Conservation (phyloP, 768 basidiomycete genomes). For the Lanmaoa rubissima region DNA sequence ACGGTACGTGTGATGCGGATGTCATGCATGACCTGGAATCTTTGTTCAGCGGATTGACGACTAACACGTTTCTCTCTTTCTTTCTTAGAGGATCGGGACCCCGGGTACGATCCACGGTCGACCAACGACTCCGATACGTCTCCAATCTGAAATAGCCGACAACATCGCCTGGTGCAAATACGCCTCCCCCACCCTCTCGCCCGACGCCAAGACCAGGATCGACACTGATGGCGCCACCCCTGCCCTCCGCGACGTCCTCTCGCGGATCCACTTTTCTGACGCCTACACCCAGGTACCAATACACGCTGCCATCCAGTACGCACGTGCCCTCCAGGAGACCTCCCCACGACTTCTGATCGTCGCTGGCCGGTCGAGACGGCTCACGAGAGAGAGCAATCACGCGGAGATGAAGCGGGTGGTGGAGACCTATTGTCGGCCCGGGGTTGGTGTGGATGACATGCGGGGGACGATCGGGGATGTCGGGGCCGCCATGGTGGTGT, state of each 20-base stretch:
- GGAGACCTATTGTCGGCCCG: constrained; percentile 35
- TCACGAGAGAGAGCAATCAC: constrained; percentile 69
- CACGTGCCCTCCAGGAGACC: constrained; percentile 26
- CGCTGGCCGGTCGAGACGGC: constrained; percentile 69
- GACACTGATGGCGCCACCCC: neutral
- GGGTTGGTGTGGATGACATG: constrained; percentile 34
- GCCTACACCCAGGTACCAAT: constrained; percentile 53
- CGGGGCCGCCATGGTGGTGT: constrained; percentile 71
- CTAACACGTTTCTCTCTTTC: neutral
- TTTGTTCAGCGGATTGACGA: neutral
- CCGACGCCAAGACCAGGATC: neutral
- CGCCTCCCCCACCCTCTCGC: constrained; percentile 31
- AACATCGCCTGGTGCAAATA: constrained; percentile 71
- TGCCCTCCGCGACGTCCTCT: constrained; percentile 36
- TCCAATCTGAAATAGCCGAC: constrained; percentile 86
- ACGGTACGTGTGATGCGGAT: constrained; percentile 9
- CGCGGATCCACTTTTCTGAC: constrained; percentile 63
- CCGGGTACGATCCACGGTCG: constrained; percentile 74
- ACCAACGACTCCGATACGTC: constrained; percentile 55
- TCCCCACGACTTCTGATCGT: constrained; percentile 56
- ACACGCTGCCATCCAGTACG: constrained; percentile 50
- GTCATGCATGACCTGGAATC: neutral
- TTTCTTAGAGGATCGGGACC: constrained; percentile 36
- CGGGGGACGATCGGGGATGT: constrained; percentile 86
- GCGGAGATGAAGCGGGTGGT: constrained; percentile 67